Evolutionary conservation across 1,284 basidiomycete species (phyloP).

Genomic region (Kwoniella shivajii): DNA sequence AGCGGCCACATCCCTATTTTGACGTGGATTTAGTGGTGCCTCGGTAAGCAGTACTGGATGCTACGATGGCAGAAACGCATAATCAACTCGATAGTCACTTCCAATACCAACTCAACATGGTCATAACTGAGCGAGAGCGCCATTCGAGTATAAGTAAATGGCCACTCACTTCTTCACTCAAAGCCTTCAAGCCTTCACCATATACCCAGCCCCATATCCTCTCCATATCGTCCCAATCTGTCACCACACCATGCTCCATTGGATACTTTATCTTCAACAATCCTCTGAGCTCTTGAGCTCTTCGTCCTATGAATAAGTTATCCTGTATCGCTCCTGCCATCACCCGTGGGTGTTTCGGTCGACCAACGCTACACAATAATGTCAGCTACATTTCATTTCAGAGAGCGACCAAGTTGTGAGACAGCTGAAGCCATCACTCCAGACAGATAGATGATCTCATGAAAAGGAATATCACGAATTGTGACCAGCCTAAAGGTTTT

Average conservation of each 20-base stretch:
- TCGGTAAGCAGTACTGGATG: slow-evolving; percentile 95
- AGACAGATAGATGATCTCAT: not conserved
- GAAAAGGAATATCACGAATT: not conserved
- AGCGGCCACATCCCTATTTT: slow-evolving; percentile 90
- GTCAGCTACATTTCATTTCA: too few relatives aligned
- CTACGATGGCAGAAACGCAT: slow-evolving; percentile 57
- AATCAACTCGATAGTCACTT: slow-evolving; percentile 9
- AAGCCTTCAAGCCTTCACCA: slow-evolving; percentile 86
- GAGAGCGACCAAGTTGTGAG: too few relatives aligned
- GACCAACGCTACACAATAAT: slow-evolving; percentile 69
- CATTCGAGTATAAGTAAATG: not conserved
- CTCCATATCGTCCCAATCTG: slow-evolving; percentile 99
- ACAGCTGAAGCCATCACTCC: not conserved
- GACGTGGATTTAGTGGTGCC: slow-evolving; percentile 90
- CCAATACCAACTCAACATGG: not conserved
- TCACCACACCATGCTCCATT: slow-evolving; percentile 88
- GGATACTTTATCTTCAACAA: slow-evolving; percentile 96
- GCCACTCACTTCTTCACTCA: slow-evolving; percentile 84
- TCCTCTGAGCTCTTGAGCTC: slow-evolving; percentile 90
- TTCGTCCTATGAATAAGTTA: slow-evolving; percentile 87
- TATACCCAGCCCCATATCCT: slow-evolving; percentile 97
- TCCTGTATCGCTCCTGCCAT: slow-evolving; percentile 76
- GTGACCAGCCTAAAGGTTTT: too few relatives aligned
- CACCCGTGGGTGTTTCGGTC: slow-evolving; percentile 92
- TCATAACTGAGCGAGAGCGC: not conserved